These are phyloP conservation scores for Discostella stelligeroides DNA, from an alignment of 108 stramenopile genomes.

Conservation along the genomic window DNA sequence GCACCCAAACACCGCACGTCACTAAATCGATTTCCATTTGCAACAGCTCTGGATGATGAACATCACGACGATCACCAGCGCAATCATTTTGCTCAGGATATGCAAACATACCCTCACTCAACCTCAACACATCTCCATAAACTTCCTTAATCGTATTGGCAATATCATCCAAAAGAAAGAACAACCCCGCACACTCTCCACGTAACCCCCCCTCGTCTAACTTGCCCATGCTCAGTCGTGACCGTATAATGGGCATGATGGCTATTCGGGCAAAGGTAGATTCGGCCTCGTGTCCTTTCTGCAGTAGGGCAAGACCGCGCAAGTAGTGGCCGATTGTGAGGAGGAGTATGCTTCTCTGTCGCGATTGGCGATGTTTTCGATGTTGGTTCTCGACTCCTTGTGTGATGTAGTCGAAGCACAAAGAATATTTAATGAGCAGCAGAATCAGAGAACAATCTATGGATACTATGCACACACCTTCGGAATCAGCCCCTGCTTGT, in stretches of 20 bases:
- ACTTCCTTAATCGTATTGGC: conserved; percentile 52
- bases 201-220: conserved; percentile 88
- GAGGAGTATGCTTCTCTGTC: conserved; percentile 41
- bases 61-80: not conserved
- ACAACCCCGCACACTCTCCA: conserved; percentile 85
- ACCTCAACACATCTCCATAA: conserved; percentile 68
- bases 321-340: conserved; percentile 77
- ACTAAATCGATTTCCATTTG: conserved; percentile 82
- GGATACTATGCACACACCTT: too few relatives aligned
- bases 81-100: not conserved
- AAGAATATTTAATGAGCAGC: too few relatives aligned
- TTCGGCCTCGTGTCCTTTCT: conserved; percentile 78
- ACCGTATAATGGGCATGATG: conserved; percentile 87
- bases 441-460: too few relatives aligned
- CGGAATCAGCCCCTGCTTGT: too few relatives aligned
- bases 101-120: conserved; percentile 74
- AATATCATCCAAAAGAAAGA: conserved; percentile 76
- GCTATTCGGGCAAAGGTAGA: conserved; percentile 84
- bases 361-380: not conserved
- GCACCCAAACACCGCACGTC: conserved; percentile 88
- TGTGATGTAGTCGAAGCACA: too few relatives aligned
- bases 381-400: conserved; percentile 1
- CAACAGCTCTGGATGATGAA: too few relatives aligned
- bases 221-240: conserved; percentile 84
- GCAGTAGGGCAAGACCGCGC: conserved; percentile 76